Percentiles rank a stretch among this genome's conserved stretches.
Conservation (phyloP, 495 filamentous ascomycete species). For the Penicillium cataractarum region DNA sequence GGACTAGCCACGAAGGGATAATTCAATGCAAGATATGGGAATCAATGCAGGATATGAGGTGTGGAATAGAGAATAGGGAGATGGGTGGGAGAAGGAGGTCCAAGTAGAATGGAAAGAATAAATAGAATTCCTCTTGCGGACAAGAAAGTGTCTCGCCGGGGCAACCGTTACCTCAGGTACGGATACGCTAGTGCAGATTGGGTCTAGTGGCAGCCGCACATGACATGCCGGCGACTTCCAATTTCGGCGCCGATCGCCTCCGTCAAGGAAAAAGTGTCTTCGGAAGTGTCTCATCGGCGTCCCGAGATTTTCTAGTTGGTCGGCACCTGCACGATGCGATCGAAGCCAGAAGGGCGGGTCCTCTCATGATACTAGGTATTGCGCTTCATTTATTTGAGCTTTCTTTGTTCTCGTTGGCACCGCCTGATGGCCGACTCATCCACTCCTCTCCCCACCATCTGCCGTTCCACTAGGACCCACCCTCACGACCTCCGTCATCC, state of each 20-base stretch:
- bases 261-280: not conserved
- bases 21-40: constrained; percentile 28
- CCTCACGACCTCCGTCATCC: constrained; percentile 28
- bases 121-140: constrained; percentile 42
- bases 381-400: not conserved
- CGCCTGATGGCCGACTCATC: constrained; percentile 23
- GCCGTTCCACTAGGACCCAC: constrained; percentile 45
- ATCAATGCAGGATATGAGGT: constrained; percentile 28
- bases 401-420: constrained; percentile 12
- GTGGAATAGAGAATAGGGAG: constrained; percentile 30
- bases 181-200: constrained; percentile 25
- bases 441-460: constrained; percentile 21
- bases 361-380: not conserved
- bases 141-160: constrained; percentile 35
- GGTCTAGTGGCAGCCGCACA: constrained; percentile 28
- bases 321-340: constrained; percentile 4
- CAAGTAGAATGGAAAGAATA: constrained; percentile 34
- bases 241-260: constrained; percentile 23
- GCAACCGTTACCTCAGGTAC: constrained; percentile 52
- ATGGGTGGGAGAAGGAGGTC: constrained; percentile 26
- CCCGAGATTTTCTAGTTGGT: not conserved
- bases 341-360: not conserved
- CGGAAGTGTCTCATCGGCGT: constrained; percentile 4
- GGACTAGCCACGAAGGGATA: constrained; percentile 23
- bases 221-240: constrained; percentile 37